Base-by-base conservation (phyloP, 202 grass and related monocot genomes). In the Musa balbisiana region DNA sequence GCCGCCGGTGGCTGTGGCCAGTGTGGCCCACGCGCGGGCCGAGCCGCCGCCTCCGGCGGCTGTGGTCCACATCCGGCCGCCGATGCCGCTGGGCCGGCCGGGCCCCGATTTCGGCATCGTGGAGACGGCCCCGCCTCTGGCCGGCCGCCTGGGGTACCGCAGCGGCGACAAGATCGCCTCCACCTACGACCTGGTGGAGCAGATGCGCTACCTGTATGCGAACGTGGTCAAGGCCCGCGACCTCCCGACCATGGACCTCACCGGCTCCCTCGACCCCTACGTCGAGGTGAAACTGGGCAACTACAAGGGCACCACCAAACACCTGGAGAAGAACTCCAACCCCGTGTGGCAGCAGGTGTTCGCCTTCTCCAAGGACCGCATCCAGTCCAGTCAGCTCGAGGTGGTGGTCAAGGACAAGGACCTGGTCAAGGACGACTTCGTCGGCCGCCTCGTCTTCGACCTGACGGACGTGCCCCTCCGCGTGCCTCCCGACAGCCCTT, bases 241-340 rank as follows among this genome's bases (percentile, higher is more conserved):
- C 83, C 88, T 99, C 13, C 95, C 91, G 25, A 71, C 80, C 52
- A 83, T 59, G 58, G 86, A 92, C 74, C 58, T 92, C 56, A 64
- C 95, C 1, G 95, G 95, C 67, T 56, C 87, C 75, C 86, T 99
- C 50, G 95, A 99, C 73, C 82, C 95, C 29, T 94, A 82, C 82
- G 91, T 92, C 22, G 89, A 99, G 91, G 89, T 99, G 79, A 94
- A 94, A 85, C 80, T 99, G 9, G 95, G 91, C 23, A 99, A 99
- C 80, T 99, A 88, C 87, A 92, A 88, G 79, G 95, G 95, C 53
- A 80, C 52, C 54, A 99, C 95, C 0, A 0, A 86, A 55, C 75
- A 87, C 11, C 60, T 62, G 26, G 78, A 71, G 21, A 85, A 80
- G 82, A 66, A 62, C 78, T 82, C 87, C 76, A 82, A 74, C 81